phyloP scores from a whole-genome alignment of 495 filamentous ascomycete species.

The Penicillium daleae region DNA sequence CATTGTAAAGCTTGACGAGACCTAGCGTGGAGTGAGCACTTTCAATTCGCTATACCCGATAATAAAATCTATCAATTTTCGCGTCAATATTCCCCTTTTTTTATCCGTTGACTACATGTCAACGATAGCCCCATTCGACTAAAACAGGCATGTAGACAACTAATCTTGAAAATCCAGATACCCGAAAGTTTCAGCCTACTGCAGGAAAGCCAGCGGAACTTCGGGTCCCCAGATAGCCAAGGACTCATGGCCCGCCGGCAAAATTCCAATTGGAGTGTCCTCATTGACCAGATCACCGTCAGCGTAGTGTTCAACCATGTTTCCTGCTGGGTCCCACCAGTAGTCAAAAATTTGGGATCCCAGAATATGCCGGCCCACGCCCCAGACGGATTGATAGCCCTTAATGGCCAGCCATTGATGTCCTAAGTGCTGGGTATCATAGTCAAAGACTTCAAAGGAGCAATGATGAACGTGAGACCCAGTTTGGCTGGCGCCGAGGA shows the following conservation, averaged over 20 bases:
- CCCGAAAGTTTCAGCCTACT: neutral
- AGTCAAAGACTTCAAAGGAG: constrained; percentile 73
- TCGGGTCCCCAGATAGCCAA: constrained; percentile 30
- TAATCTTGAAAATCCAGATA: neutral
- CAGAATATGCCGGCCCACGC: constrained; percentile 71
- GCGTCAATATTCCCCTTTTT: too few species aligned
- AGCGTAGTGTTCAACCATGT: constrained; percentile 71
- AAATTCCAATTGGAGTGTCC: constrained; percentile 1
- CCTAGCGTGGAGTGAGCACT: too few species aligned
- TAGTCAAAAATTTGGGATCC: constrained; percentile 80
- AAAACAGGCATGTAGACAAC: neutral
- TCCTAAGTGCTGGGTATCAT: constrained; percentile 70
- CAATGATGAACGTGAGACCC: constrained; percentile 67
- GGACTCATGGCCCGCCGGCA: constrained; percentile 18
- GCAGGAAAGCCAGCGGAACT: constrained; percentile 14
- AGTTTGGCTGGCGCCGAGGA: constrained; percentile 62
- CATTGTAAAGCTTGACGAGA: too few species aligned
- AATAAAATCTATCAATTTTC: too few species aligned
- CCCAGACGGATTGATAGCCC: constrained; percentile 70
- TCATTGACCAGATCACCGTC: constrained; percentile 68
- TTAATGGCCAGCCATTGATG: constrained; percentile 68
- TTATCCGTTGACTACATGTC: too few species aligned
- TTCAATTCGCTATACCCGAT: too few species aligned
- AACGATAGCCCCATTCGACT: too few species aligned
- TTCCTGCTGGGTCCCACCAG: constrained; percentile 64